Base-by-base conservation (phyloP, 2,329 filamentous ascomycete species). In the Fusarium musae region DNA sequence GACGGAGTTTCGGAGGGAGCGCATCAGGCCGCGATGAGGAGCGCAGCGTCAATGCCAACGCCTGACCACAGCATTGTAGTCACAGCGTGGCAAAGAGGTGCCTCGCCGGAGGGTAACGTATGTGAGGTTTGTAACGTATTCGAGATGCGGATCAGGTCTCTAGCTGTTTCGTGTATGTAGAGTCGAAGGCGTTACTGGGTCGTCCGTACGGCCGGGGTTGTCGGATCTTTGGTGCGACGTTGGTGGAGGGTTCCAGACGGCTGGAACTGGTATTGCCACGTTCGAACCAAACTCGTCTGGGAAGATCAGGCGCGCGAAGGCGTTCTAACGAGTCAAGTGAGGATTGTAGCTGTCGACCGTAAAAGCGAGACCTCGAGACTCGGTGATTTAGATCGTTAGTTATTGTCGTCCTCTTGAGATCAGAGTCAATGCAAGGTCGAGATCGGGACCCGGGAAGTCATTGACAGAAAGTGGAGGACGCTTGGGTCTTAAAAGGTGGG, bases 61-160 rank as follows among this genome's bases (percentile, higher is more conserved):
- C 66, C 70, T 64, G 73, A 68, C 71, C 69, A 73, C 74, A 74
- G 76, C 76, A 78, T 78, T 72, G 63, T 78, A 71, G 73, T 73
- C 76, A 70, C 65, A 43, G 67, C 58, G 61, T 59, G 59, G 65
- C 64, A 69, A 66, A 54, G 60, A 77, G 63, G 66, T 66, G 59
- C 73, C 74, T 76, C 74, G 66, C 61, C 56, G 49, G 72, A 78
- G 69, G 70, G 65, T 56, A 39, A 62, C 53, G 61, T 59, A 37
- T 40, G n/a, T 15, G 28, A 40, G 39, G 19, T 56, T 44, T 37
- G 37, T 6, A 32, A 19, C 42, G 26, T 26, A 16, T 23, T 53
- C 36, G 28, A 13, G 10, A 37, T 43, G 21, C 26, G 28, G 19
- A 11, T 26, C 15, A 10, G 37, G 32, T 39, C 12, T 46, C 13